Conservation (phyloP, 441 rosid genomes). For the Populus hybrid region DNA sequence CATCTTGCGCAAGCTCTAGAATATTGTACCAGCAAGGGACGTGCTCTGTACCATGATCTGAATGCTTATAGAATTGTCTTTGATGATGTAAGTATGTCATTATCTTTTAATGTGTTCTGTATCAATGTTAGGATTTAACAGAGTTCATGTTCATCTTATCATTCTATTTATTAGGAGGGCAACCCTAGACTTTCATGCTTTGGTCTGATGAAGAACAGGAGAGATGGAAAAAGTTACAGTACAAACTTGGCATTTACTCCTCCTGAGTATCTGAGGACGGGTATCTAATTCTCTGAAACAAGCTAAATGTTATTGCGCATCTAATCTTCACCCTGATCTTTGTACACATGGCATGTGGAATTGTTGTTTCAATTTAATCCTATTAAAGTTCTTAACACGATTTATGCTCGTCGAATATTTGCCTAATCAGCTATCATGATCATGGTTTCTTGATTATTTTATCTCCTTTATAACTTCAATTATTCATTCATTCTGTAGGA, state of each 20-base stretch:
- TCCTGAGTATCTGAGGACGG: slow-evolving; percentile 89
- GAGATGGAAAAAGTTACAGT: slow-evolving; percentile 97
- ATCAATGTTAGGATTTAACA: neutral
- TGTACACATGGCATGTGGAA: neutral
- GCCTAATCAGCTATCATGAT: neutral
- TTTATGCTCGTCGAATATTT: neutral
- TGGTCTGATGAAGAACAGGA: slow-evolving; percentile 92
- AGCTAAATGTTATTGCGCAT: neutral
- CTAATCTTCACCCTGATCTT: neutral
- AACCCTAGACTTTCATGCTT: slow-evolving; percentile 49
- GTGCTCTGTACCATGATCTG: slow-evolving; percentile 85
- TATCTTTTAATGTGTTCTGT: neutral
- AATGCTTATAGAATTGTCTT: slow-evolving; percentile 91
- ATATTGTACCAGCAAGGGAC: slow-evolving; percentile 80
- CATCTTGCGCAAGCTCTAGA: slow-evolving; percentile 89
- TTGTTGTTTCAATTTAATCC: neutral
- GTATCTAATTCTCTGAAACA: slow-evolving; percentile 31
- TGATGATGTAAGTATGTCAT: slow-evolving; percentile 59
- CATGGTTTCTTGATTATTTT: neutral
- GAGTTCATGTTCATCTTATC: neutral
- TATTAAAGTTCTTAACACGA: neutral
- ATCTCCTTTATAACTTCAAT: neutral
- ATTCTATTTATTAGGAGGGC: slow-evolving; percentile 29
- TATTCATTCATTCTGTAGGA: slow-evolving; percentile 23
- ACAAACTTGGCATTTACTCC: slow-evolving; percentile 82